These are phyloP conservation scores for Platanus orientalis DNA, from an alignment of 164 flowering plant genomes.

Conservation along the genomic window DNA sequence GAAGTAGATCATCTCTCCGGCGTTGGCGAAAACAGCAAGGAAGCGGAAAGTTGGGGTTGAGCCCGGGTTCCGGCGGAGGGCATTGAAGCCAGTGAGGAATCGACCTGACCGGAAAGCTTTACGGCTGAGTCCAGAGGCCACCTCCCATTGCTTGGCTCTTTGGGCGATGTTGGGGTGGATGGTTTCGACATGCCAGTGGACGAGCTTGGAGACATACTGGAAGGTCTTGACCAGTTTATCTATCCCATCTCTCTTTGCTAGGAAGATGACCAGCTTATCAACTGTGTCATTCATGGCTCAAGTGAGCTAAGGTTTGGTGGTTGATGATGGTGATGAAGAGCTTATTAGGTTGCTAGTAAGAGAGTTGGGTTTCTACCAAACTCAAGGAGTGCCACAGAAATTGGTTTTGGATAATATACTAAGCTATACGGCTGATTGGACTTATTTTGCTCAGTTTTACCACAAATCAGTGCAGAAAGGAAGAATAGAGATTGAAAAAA, in stretches of 20 bases:
- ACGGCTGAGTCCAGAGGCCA: constrained; percentile 82
- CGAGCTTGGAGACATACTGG: constrained; percentile 92
- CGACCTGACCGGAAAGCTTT: constrained; percentile 89
- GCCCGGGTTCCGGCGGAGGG: constrained; percentile 67
- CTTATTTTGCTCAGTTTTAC: constrained; percentile 9
- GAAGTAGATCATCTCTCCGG: constrained; percentile 97
- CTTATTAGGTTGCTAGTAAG: neutral
- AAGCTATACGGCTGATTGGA: constrained; percentile 6
- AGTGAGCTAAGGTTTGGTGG: neutral
- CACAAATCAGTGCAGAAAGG: neutral
- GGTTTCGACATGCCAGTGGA: constrained; percentile 59
- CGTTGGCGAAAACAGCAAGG: constrained; percentile 62
- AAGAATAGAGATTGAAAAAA: neutral
- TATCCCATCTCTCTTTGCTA: constrained; percentile 95
- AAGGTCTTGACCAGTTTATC: constrained; percentile 98
- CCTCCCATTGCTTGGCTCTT: constrained; percentile 71
- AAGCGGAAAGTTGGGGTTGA: constrained; percentile 38
- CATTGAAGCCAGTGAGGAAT: constrained; percentile 87
- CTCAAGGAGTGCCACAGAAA: constrained; percentile 21
- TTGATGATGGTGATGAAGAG: constrained; percentile 13
- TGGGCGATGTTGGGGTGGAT: constrained; percentile 43
- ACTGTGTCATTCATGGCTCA: constrained; percentile 63
- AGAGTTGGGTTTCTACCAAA: constrained; percentile 5
- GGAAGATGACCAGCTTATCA: constrained; percentile 87
- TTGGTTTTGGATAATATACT: constrained; percentile 21